Evolutionary conservation across 2,329 filamentous ascomycete genomes (phyloP), one percentile per base, ranked within the genome.

Genomic region (Coniochaeta hoffmannii): DNA sequence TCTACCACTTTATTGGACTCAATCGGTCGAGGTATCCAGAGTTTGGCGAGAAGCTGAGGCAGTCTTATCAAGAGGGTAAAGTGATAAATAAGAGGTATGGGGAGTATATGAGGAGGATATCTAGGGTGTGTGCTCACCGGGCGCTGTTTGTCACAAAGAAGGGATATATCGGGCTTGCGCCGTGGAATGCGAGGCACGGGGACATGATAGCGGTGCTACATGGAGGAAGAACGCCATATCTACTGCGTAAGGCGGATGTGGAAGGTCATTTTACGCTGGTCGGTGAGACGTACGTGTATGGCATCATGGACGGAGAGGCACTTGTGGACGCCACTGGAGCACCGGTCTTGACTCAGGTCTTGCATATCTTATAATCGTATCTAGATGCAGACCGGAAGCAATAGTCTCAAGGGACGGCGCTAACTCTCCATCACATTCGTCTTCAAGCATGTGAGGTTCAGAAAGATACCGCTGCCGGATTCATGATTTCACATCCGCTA

Each of bases 111-210:
- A 34, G 50, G 22, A 51, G 58, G 14, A 54, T 59, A 41, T 19
- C 19, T 12, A 41, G 36, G 36, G 36, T 24, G 36, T 41, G 36
- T 32, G 53, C 51, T 14, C 56, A 59, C 22, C 50, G 60, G 36
- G 56, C 51, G 17, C 44, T 61, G 17, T 60, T 58, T 55, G 58
- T 61, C 8, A 60, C 59, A 26, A 31, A 51, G 17, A 50, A 34
- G 26, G 58, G 60, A 11, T 59, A 60, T 44, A 53, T 61, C 10
- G 60, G 60, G 11, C 22, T 61, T 35, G 58, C 58, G n/a, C 54
- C 55, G 35, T 59, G 58, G 58, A 59, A 60, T 31, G 58, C 55
- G 9, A 24, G 55, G 53, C 44, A 31, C 11, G 60, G 60, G 4
- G 60, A 61, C 41, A 38, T 49, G 38, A 53, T 61, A 7, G 53